These are phyloP conservation scores for Penicillium sp. DNA, from an alignment of 2,329 filamentous ascomycete genomes.

Conservation along the genomic window DNA sequence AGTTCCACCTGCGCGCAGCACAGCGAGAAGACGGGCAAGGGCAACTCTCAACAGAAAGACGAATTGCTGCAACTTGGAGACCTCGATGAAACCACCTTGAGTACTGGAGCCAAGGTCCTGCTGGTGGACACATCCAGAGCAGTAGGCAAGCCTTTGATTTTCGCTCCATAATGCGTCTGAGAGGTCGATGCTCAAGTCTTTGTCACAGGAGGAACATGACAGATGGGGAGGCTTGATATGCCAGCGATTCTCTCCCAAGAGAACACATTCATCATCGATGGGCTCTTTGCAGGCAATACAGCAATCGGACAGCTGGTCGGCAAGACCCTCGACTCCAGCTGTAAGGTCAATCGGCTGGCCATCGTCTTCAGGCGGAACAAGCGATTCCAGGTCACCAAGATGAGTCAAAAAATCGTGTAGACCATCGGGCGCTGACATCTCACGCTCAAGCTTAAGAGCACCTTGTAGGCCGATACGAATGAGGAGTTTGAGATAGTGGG, in stretches of 20 bases:
- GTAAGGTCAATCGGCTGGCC: conserved; percentile 66
- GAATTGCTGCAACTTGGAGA: conserved; percentile 91
- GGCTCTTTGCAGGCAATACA: conserved; percentile 81
- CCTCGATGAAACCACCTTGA: conserved; percentile 68
- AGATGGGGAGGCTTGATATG: conserved; percentile 75
- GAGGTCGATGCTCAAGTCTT: conserved; percentile 71
- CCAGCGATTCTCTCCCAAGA: conserved; percentile 75
- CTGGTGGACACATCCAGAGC: conserved; percentile 64
- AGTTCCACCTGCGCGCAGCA: conserved; percentile 80
- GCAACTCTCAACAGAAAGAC: conserved; percentile 91
- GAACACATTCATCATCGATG: conserved; percentile 91
- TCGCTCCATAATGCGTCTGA: conserved; percentile 73
- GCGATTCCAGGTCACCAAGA: conserved; percentile 78
- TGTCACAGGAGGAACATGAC: conserved; percentile 69
- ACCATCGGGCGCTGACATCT: conserved; percentile 73
- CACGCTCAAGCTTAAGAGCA: conserved; percentile 85
- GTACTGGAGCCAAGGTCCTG: conserved; percentile 59
- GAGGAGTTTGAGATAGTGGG: conserved; percentile 95
- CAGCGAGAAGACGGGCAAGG: conserved; percentile 84
- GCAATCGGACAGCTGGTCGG: conserved; percentile 79
- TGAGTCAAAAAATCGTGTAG: conserved; percentile 83
- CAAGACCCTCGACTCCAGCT: conserved; percentile 67
- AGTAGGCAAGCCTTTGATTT: conserved; percentile 71
- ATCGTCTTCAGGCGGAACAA: conserved; percentile 68
- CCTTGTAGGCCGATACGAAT: conserved; percentile 97